Base-by-base conservation (phyloP, 257 asterid genomes). In the Lavandula angustifolia region DNA sequence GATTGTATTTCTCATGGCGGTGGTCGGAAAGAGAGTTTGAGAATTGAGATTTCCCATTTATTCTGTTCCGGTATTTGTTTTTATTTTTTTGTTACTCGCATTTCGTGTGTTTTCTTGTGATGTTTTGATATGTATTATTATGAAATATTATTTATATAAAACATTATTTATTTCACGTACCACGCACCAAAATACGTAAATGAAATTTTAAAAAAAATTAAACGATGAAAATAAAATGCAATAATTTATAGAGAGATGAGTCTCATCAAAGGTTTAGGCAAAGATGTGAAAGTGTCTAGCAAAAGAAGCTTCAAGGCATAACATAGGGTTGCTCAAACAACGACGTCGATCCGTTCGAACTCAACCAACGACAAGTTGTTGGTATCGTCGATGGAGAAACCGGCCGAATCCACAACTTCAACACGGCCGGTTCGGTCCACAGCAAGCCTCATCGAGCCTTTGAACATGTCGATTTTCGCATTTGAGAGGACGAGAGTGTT, bases 401-500 rank as follows among this genome's bases (percentile, higher is more conserved):
- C 59, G 46, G 85, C 87, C 6, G 87, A 50, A 13, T 77, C 82
- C 0, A 66, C 84, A 16, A 81, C 84, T 75, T 85, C 88, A 56
- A 85, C 75, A 11, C 85, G 79, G 17, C 96, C 96, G 1, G 64
- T 68, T 44, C 91, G 75, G 73, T 88, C 96, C 79, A 83, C 91
- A 1, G 83, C 89, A 14, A 88, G 81, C 83, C 96, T 83, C 94
- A 88, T 88, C 4, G 94, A 83, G 62, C 96, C 96, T 74, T 88
- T 88, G 81, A 85, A 85, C 86, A 87, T 81, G 82, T 88, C 96
- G 0, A 88, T 73, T 68, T 67, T 88, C 9, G 94, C 96, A 42
- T 85, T 88, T 34, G 87, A 50, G 53, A 88, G 81, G 67, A 73
- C 62, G 6, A 88, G 69, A 4, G 96, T 88, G 69, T 60, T 80